These are phyloP conservation scores for Helianthus annuus DNA, from an alignment of 129 eudicot species.

Conservation along the genomic window DNA sequence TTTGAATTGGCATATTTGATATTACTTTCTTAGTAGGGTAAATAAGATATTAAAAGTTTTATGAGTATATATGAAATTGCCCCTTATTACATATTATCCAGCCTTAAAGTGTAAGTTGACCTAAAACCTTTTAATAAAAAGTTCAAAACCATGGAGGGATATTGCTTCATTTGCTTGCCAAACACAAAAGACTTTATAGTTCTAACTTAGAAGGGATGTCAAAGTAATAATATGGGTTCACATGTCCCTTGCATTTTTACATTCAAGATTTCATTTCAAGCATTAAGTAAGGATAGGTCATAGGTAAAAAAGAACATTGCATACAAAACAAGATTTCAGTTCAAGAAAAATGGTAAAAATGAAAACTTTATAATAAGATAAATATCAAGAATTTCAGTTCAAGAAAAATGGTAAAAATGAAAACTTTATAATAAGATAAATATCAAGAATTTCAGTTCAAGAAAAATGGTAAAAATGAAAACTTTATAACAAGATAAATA, in stretches of 20 bases:
- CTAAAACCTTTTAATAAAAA: not conserved
- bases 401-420: too few species aligned
- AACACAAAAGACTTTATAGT: not conserved
- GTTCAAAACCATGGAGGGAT: not conserved
- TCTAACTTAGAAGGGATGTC: not conserved
- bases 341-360: constrained; percentile 6
- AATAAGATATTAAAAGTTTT: not conserved
- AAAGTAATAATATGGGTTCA: not conserved
- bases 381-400: too few species aligned
- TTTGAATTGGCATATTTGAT: not conserved
- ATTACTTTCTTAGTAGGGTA: not conserved
- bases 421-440: too few species aligned
- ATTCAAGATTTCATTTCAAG: not conserved
- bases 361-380: not conserved
- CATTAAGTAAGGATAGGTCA: not conserved
- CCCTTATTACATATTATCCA: not conserved
- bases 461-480: too few species aligned
- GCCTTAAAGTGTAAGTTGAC: constrained; percentile 2
- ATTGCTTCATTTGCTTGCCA: not conserved
- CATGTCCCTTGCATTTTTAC: not conserved
- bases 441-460: too few species aligned
- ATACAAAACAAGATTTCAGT: constrained; percentile 6
- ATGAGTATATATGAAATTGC: not conserved
- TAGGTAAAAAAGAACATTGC: not conserved
- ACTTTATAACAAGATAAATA: too few species aligned